These are phyloP conservation scores for Aspergillus versicolor DNA, from an alignment of 2,329 filamentous ascomycete species.

Conservation along the genomic window DNA sequence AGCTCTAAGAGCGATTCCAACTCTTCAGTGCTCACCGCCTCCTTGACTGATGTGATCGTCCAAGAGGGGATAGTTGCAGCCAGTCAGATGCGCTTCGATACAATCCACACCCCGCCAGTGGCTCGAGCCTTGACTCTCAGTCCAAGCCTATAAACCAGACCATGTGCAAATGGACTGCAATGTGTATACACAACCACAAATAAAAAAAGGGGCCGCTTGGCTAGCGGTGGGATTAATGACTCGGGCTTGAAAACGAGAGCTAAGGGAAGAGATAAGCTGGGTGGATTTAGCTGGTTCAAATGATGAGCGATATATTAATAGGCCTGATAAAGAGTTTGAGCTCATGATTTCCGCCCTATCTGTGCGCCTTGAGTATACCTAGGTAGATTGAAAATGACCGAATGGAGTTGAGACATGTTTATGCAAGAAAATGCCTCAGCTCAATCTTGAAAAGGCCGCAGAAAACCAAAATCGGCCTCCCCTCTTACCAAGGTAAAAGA, in stretches of 20 bases:
- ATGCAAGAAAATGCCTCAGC: constrained; percentile 14
- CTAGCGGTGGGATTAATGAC: background rate
- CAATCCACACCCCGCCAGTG: constrained; percentile 5
- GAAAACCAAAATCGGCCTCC: constrained; percentile 1
- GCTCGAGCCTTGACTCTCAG: background rate
- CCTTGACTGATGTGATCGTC: background rate
- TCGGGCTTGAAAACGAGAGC: background rate
- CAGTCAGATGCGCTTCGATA: constrained; percentile 14
- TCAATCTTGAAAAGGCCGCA: background rate
- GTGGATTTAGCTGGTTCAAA: background rate
- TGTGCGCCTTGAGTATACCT: background rate
- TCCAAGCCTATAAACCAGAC: constrained; percentile 10
- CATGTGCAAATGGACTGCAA: constrained; percentile 6
- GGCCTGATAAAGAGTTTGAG: background rate
- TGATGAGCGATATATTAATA: background rate
- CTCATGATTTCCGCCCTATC: background rate
- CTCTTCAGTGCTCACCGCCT: constrained; percentile 8
- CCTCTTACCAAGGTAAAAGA: too few relatives aligned
- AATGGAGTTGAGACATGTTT: background rate
- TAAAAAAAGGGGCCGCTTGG: background rate
- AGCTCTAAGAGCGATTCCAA: constrained; percentile 1
- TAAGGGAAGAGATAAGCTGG: too few relatives aligned
- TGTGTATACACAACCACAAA: background rate
- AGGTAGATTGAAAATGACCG: background rate
- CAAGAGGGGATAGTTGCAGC: background rate